Base-by-base conservation (phyloP, 192 early-diverging fungal genomes). In the Backusella liffmaniae region DNA sequence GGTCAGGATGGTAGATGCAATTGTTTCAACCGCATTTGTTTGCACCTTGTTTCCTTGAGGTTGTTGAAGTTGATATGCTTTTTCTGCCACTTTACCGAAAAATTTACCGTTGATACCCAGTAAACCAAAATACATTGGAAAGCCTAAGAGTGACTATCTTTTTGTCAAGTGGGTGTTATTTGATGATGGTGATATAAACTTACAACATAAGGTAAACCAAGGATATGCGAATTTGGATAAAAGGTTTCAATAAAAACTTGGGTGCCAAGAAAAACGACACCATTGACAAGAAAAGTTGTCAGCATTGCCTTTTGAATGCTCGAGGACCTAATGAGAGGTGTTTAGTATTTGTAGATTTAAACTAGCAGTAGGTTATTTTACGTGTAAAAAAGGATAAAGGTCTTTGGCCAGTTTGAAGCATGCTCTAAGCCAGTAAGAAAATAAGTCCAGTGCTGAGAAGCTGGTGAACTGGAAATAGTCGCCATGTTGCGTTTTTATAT, bases 321-420 rank as follows among this genome's bases (percentile, higher is more conserved):
- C 5, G 76, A 74, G 8, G 80, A 81, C 30, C 79, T 81, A 72
- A 32, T 32, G 32, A 32, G 32, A 32, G 3, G 29, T 0, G 70
- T 44, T 4, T 21, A 32, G 15, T 44, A 1, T 44, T 16, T 16
- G 26, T 2, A 75, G 0, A n/a, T 35, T 44, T 26, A 35, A 39
- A 39, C 37, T 0, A 15, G n/a, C 16, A 32, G 12, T 30, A 29
- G 13, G 39, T 29, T 37, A n/a, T n/a, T 68, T 81, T 77, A 71
- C 80, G 80, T 73, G 62, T 81, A 81, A 30, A 81, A 77, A 2
- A 77, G 72, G 26, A 81, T 81, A 72, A 81, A 72, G 8, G 80
- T 81, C 53, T 77, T 74, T 70, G 80, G 80, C 80, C 80, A 81
- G 46, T 77, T 77, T 26, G 73, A 81, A 10, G 80, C 76, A 23